phyloP scores from a whole-genome alignment of 2,329 filamentous ascomycete species.

The Cladophialophora psammophila region DNA sequence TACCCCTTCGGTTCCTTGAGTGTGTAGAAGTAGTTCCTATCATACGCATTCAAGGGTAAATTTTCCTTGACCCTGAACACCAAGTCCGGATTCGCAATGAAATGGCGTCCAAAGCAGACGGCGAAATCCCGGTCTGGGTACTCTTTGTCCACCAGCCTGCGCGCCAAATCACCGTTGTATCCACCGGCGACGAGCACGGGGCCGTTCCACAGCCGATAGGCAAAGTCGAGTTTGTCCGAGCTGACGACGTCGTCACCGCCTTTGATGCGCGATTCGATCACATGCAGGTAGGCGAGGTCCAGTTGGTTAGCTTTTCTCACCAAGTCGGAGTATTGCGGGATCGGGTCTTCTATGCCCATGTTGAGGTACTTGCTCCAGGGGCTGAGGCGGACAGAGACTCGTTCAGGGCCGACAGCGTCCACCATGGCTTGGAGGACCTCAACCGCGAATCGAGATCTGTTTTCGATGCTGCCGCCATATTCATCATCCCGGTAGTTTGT shows the following conservation, averaged over 20 bases:
- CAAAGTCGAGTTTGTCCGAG: constrained; percentile 52
- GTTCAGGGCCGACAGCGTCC: constrained; percentile 51
- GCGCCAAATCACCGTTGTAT: constrained; percentile 51
- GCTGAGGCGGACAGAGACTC: constrained; percentile 56
- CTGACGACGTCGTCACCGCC: constrained; percentile 38
- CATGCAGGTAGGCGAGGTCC: constrained; percentile 66
- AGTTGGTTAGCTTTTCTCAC: constrained; percentile 60
- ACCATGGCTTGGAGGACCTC: constrained; percentile 58
- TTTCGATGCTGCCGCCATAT: constrained; percentile 61
- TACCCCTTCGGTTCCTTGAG: constrained; percentile 50
- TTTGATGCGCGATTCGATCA: constrained; percentile 64
- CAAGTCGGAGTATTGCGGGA: constrained; percentile 69
- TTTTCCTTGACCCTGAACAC: constrained; percentile 51
- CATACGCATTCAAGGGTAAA: constrained; percentile 49
- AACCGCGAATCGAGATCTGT: constrained; percentile 61
- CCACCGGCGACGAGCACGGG: constrained; percentile 59
- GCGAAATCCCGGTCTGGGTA: constrained; percentile 44
- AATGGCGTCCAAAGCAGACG: constrained; percentile 52
- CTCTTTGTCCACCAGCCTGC: constrained; percentile 47
- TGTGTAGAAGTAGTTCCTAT: constrained; percentile 52
- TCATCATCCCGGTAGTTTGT: constrained; percentile 58
- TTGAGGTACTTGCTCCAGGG: constrained; percentile 49
- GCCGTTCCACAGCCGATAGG: constrained; percentile 54
- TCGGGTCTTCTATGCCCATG: constrained; percentile 67
- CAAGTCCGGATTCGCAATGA: constrained; percentile 57